Percentiles rank a stretch among this genome's conserved stretches.
Conservation (phyloP, 2,329 filamentous ascomycete genomes). For the Neospermospora avenae region DNA sequence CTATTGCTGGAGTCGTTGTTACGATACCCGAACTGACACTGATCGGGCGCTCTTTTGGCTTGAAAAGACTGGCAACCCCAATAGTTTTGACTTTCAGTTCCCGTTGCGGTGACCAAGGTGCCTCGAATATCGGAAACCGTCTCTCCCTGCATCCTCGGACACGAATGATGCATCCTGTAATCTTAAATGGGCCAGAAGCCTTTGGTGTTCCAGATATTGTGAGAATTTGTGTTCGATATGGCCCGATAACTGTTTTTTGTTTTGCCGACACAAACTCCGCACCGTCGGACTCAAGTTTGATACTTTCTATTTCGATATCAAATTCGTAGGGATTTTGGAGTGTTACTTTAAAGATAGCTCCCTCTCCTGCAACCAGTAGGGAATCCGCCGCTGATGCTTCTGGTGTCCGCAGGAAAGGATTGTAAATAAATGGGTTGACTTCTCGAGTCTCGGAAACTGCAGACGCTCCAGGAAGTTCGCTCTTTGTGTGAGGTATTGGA, state of each 20-base stretch:
- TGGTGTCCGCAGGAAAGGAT: constrained; percentile 75
- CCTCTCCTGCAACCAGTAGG: constrained; percentile 75
- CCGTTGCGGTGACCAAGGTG: constrained; percentile 68
- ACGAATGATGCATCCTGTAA: constrained; percentile 76
- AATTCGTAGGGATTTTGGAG: constrained; percentile 95
- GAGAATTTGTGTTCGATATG: constrained; percentile 79
- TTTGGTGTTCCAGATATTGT: constrained; percentile 67
- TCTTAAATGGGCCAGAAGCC: constrained; percentile 62
- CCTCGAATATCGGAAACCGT: constrained; percentile 77
- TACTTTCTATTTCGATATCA: constrained; percentile 81
- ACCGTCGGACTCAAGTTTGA: constrained; percentile 72
- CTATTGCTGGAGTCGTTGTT: constrained; percentile 39
- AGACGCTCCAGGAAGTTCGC: constrained; percentile 45
- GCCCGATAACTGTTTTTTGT: constrained; percentile 67
- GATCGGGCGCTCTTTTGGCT: constrained; percentile 31
- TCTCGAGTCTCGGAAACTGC: constrained; percentile 39
- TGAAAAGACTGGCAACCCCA: constrained; percentile 52
- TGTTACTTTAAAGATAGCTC: constrained; percentile 73
- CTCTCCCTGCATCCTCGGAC: constrained; percentile 79
- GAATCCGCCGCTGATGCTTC: constrained; percentile 58
- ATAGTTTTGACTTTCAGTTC: constrained; percentile 74
- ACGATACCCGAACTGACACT: constrained; percentile 35
- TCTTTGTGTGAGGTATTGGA: constrained; percentile 61
- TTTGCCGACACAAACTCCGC: constrained; percentile 65
- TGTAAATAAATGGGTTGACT: constrained; percentile 88